A percentile compares a stretch with the other conserved stretches of the same genome.
Evolutionary conservation across 805 yeast genomes (phyloP).

Genomic region (Saccharomycopsis javanensis): DNA sequence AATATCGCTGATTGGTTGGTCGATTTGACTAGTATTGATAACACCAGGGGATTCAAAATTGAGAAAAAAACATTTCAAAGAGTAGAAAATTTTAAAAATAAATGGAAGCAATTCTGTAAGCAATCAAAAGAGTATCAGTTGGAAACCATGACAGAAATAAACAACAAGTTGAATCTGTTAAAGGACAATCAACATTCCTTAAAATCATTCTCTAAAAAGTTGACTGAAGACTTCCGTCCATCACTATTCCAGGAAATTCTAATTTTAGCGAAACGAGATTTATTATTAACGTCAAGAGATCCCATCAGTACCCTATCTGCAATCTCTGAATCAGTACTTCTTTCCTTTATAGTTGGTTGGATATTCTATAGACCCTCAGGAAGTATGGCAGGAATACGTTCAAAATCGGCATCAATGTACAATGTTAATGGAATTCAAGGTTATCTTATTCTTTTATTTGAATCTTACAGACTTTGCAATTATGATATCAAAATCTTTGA

Average conservation of each 20-base stretch:
- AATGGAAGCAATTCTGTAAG: conserved; percentile 29
- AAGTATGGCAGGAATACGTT: conserved; percentile 53
- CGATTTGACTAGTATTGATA: conserved; percentile 49
- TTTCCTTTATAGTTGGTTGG: conserved; percentile 68
- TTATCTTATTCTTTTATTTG: conserved; percentile 46
- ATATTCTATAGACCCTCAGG: conserved; percentile 57
- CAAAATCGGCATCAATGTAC: conserved; percentile 44
- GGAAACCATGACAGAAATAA: neutral
- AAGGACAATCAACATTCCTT: conserved; percentile 20
- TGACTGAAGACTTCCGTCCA: conserved; percentile 23
- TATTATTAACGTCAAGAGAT: conserved; percentile 41
- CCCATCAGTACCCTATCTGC: conserved; percentile 37
- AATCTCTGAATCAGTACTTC: conserved; percentile 37
- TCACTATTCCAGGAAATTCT: conserved; percentile 34
- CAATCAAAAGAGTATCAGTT: conserved; percentile 6
- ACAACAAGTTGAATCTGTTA: conserved; percentile 30
- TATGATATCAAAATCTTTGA: conserved; percentile 47
- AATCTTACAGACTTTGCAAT: conserved; percentile 46
- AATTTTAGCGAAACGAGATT: conserved; percentile 37
- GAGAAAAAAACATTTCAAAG: conserved; percentile 29
- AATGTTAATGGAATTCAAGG: conserved; percentile 44
- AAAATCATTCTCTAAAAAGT: neutral
- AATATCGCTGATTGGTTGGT: conserved; percentile 57
- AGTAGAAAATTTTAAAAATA: conserved; percentile 27
- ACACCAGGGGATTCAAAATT: conserved; percentile 29